Evolutionary conservation across 306 rosid genomes (phyloP).

Genomic region (Gastrolobium bilobum): DNA sequence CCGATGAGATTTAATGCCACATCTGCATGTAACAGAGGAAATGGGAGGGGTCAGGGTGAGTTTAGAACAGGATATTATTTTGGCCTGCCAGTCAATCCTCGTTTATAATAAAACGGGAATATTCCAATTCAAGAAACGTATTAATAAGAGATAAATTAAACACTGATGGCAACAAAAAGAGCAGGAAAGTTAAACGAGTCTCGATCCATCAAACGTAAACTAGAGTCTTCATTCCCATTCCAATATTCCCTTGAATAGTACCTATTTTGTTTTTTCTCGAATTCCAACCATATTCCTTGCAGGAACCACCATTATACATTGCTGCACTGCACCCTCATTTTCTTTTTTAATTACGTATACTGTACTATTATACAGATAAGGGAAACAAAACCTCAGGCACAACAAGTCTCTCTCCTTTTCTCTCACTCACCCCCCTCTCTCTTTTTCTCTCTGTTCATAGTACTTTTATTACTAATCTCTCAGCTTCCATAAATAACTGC

Average conservation of each 20-base stretch:
- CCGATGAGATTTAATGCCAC: conserved; percentile 41
- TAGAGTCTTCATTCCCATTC: conserved; percentile 58
- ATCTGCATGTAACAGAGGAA: conserved; percentile 53
- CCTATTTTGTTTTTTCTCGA: conserved; percentile 67
- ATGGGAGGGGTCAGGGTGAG: conserved; percentile 38
- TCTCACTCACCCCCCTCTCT: conserved; percentile 3
- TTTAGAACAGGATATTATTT: conserved; percentile 58
- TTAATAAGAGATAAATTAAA: conserved; percentile 44
- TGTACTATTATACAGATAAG: conserved; percentile 42
- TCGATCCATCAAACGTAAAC: conserved; percentile 62
- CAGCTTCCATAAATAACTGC: conserved; percentile 65
- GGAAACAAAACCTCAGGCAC: conserved; percentile 31
- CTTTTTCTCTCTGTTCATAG: conserved; percentile 38
- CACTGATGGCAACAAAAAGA: conserved; percentile 53
- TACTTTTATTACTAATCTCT: conserved; percentile 54
- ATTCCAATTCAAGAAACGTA: conserved; percentile 60
- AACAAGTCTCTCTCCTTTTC: background rate
- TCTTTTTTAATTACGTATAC: conserved; percentile 18
- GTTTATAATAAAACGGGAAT: conserved; percentile 71
- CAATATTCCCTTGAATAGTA: conserved; percentile 75
- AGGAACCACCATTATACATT: conserved; percentile 57
- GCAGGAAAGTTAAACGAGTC: conserved; percentile 64
- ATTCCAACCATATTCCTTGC: conserved; percentile 71
- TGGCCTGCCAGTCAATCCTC: conserved; percentile 67
- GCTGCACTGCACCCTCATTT: conserved; percentile 45